Conservation (phyloP, 176 grass and related monocot species). For the Puya raimondii region DNA sequence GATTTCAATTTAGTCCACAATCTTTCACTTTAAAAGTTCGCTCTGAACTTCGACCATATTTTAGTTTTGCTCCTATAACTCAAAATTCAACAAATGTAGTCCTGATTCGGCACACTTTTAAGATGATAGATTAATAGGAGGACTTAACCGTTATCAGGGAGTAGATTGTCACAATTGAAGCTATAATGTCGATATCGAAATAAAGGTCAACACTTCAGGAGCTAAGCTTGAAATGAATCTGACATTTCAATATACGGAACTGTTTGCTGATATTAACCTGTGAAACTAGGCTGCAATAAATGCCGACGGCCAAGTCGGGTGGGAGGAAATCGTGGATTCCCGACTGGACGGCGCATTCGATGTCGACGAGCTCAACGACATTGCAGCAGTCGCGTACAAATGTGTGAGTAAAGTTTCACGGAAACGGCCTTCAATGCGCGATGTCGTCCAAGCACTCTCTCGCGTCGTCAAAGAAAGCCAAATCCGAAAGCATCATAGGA, state of each 20-base stretch:
- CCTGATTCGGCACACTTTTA: too few species aligned
- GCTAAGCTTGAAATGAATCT: background rate
- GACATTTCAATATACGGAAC: background rate
- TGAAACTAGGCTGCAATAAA: slow-evolving; percentile 68
- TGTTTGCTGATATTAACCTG: background rate
- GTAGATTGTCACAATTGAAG: too few species aligned
- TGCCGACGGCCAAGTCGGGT: slow-evolving; percentile 54
- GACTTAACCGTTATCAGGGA: too few species aligned
- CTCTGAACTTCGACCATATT: too few species aligned
- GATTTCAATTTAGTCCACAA: too few species aligned
- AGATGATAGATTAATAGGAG: too few species aligned
- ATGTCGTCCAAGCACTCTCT: slow-evolving; percentile 56
- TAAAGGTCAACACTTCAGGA: too few species aligned
- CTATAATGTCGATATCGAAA: too few species aligned
- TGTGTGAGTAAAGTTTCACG: slow-evolving; percentile 57
- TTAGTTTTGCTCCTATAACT: too few species aligned
- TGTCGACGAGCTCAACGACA: slow-evolving; percentile 62
- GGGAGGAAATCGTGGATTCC: slow-evolving; percentile 84
- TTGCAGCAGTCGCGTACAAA: slow-evolving; percentile 62
- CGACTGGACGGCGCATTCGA: slow-evolving; percentile 58
- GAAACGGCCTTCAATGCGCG: slow-evolving; percentile 73
- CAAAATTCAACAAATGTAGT: too few species aligned
- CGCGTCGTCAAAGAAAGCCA: slow-evolving; percentile 33
- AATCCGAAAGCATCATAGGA: slow-evolving; percentile 44
- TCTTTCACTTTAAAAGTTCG: too few species aligned